Conservation (phyloP, 768 basidiomycete species). For the Rhodosporidiobolus odoratus region DNA sequence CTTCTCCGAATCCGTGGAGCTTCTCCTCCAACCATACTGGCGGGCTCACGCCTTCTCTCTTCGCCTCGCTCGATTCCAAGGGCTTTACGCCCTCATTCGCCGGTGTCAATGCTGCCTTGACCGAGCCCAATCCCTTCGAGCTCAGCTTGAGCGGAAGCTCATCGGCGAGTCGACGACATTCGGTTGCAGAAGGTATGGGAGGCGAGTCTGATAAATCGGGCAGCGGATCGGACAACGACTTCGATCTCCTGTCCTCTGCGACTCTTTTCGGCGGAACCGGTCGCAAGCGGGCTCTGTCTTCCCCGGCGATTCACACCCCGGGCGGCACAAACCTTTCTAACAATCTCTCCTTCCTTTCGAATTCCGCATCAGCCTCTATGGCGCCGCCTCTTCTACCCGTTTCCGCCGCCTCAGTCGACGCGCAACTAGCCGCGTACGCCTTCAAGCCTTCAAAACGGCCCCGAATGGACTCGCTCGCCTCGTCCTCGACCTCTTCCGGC, state of each 20-base stretch:
- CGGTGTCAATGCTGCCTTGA: too few relatives aligned
- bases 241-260: slow-evolving; percentile 3
- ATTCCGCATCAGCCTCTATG: not conserved
- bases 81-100: slow-evolving; percentile 26
- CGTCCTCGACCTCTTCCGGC: not conserved
- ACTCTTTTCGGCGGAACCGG: not conserved
- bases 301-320: slow-evolving; percentile 24
- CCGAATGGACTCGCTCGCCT: not conserved
- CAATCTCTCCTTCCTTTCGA: slow-evolving; percentile 9
- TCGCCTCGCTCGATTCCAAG: slow-evolving; percentile 6
- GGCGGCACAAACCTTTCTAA: slow-evolving; percentile 14
- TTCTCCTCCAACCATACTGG: too few relatives aligned
- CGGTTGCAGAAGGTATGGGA: not conserved
- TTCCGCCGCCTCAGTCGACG: not conserved
- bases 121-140: slow-evolving; percentile 35
- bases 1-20: not conserved
- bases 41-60: slow-evolving; percentile 23
- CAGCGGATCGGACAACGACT: not conserved
- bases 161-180: slow-evolving; percentile 8
- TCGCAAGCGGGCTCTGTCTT: slow-evolving; percentile 34
- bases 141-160: slow-evolving; percentile 11
- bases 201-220: not conserved
- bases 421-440: slow-evolving; percentile 4
- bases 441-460: slow-evolving; percentile 25
- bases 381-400: not conserved